These are phyloP conservation scores for Coemansia sp. DNA, from an alignment of 192 early-diverging fungal species.

Conservation along the genomic window DNA sequence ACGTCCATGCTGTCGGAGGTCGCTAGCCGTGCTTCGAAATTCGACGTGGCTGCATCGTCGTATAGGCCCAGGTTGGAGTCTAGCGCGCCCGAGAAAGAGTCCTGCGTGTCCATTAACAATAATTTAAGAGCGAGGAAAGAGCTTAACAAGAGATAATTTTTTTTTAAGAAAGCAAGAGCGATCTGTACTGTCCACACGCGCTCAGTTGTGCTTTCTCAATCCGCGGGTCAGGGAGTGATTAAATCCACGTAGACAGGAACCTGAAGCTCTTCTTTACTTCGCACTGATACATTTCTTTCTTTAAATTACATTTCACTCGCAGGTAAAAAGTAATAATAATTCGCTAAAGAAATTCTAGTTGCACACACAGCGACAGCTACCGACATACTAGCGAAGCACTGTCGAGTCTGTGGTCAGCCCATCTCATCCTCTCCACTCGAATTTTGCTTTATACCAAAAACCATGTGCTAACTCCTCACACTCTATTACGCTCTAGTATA, in stretches of 20 bases:
- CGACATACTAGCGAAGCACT: background rate
- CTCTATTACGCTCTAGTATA: background rate
- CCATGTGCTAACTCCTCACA: background rate
- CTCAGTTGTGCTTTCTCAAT: background rate
- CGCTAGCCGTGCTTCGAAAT: constrained; percentile 9
- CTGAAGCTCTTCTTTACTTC: background rate
- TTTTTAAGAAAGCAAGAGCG: background rate
- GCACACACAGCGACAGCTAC: background rate
- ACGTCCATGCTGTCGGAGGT: constrained; percentile 14
- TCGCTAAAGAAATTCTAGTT: background rate
- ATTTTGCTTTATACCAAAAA: background rate
- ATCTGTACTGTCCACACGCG: background rate
- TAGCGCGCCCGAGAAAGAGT: constrained; percentile 21
- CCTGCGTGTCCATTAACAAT: constrained; percentile 23
- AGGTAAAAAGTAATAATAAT: background rate
- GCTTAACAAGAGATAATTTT: background rate
- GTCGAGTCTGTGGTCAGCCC: background rate
- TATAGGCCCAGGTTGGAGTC: constrained; percentile 21
- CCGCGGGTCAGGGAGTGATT: background rate
- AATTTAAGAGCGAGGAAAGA: background rate
- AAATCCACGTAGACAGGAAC: background rate
- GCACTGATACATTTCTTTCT: background rate
- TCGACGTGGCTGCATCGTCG: background rate
- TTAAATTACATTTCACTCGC: constrained; percentile 3
- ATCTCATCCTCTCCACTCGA: background rate